A percentile compares a stretch with the other conserved stretches of the same genome.
phyloP scores from a whole-genome alignment of 192 early-diverging fungal genomes.

The Phlyctochytrium bullatum region DNA sequence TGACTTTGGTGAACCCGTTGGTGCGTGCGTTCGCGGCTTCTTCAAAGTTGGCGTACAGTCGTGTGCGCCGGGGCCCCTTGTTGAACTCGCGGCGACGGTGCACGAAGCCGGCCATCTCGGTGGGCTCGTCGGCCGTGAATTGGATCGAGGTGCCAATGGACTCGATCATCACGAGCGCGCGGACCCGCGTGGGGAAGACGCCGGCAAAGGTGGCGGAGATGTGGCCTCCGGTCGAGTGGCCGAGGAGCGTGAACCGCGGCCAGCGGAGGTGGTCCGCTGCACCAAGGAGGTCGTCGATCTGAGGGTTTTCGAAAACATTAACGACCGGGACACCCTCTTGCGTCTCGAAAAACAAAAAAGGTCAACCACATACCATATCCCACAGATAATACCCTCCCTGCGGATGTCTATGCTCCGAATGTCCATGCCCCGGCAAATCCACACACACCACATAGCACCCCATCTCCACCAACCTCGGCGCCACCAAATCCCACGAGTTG shows the following conservation, averaged over 20 bases:
- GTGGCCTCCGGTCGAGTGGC: slow-evolving; percentile 41
- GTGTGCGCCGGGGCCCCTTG: not conserved
- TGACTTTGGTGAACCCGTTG: slow-evolving; percentile 33
- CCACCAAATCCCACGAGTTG: slow-evolving; percentile 19
- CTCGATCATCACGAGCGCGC: slow-evolving; percentile 35
- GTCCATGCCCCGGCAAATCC: slow-evolving; percentile 31
- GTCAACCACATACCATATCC: slow-evolving; percentile 18
- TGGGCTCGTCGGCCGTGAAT: slow-evolving; percentile 6
- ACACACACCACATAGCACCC: slow-evolving; percentile 26
- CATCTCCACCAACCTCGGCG: slow-evolving; percentile 14
- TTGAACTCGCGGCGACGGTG: slow-evolving; percentile 4
- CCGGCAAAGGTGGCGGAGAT: slow-evolving; percentile 30
- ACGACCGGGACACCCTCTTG: too few species aligned
- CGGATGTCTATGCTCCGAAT: slow-evolving; percentile 6
- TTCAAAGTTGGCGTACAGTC: slow-evolving; percentile 31
- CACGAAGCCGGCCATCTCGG: slow-evolving; percentile 13
- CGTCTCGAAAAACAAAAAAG: not conserved
- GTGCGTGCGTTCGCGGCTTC: slow-evolving; percentile 32
- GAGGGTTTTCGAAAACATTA: too few species aligned
- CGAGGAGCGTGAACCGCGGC: slow-evolving; percentile 24
- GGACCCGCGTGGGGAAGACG: slow-evolving; percentile 27
- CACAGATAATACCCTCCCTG: slow-evolving; percentile 30
- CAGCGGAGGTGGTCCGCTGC: slow-evolving; percentile 27
- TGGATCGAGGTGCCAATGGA: slow-evolving; percentile 40
- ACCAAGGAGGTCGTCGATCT: slow-evolving; percentile 15